Evolutionary conservation across 2,329 filamentous ascomycete species (phyloP).

Genomic region (Ilyonectria robusta): DNA sequence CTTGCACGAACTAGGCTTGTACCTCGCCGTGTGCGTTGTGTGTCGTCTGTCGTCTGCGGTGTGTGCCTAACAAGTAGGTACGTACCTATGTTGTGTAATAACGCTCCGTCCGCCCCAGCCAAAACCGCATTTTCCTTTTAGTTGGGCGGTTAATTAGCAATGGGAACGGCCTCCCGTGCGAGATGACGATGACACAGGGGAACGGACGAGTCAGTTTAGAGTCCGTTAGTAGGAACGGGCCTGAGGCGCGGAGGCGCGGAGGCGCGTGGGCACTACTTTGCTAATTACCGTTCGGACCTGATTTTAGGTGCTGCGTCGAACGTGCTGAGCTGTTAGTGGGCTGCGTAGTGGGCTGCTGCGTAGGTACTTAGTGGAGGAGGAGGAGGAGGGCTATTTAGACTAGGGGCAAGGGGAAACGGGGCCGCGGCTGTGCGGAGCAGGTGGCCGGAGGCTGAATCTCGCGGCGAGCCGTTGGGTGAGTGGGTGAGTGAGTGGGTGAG

Average conservation of each 20-base stretch:
- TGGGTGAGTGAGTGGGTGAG: not conserved
- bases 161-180: conserved; percentile 9
- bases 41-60: not conserved
- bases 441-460: conserved; percentile 20
- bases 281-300: conserved; percentile 2
- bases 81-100: not conserved
- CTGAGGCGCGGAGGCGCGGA: conserved; percentile 8
- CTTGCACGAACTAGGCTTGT: no score
- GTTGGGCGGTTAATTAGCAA: conserved; percentile 9
- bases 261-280: not conserved
- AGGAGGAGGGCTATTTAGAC: not conserved
- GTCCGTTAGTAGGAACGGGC: conserved; percentile 11
- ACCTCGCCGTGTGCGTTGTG: not conserved
- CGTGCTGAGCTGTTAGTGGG: not conserved
- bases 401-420: not conserved
- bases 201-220: conserved; percentile 26
- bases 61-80: not conserved
- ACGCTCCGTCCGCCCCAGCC: no score
- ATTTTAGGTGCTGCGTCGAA: not conserved
- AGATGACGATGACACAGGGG: conserved; percentile 16
- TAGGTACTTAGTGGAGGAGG: not conserved
- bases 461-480: conserved; percentile 17
- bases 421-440: conserved; percentile 13
- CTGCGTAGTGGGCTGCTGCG: not conserved
- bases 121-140: not conserved